A percentile compares a stretch with the other conserved stretches of the same genome.
These are phyloP conservation scores for Dothideomycetes sp. DNA, from an alignment of 2,329 filamentous ascomycete species.

Conservation along the genomic window DNA sequence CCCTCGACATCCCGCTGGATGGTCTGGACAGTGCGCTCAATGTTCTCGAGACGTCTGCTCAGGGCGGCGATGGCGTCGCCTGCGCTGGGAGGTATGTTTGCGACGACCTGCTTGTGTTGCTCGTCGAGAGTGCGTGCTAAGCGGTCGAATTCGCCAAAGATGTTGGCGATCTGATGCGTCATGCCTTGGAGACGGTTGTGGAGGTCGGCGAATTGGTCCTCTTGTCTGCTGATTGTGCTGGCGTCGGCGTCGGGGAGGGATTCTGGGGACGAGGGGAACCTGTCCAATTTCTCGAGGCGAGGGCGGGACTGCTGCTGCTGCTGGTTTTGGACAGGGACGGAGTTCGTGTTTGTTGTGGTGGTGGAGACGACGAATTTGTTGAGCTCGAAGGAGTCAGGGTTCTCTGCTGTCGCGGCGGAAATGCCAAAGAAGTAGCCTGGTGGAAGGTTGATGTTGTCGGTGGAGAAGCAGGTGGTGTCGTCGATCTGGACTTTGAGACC, in stretches of 20 bases:
- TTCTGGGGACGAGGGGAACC: slow-evolving; percentile 32
- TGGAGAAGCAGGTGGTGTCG: slow-evolving; percentile 71
- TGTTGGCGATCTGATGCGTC: slow-evolving; percentile 54
- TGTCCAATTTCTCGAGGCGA: slow-evolving; percentile 15
- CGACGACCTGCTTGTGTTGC: slow-evolving; percentile 43
- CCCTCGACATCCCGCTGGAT: slow-evolving; percentile 44
- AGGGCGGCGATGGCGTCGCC: slow-evolving; percentile 11
- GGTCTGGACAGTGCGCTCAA: slow-evolving; percentile 39
- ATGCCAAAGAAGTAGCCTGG: slow-evolving; percentile 74
- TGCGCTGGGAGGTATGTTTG: slow-evolving; percentile 2
- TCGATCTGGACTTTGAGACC: slow-evolving; percentile 73
- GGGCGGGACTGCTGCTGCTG: slow-evolving; percentile 20
- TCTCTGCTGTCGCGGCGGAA: slow-evolving; percentile 79
- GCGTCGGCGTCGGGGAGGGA: slow-evolving; percentile 25
- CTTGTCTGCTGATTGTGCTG: slow-evolving; percentile 28
- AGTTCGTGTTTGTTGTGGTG: slow-evolving; percentile 8
- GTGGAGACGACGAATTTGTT: slow-evolving; percentile 72
- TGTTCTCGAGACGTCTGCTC: slow-evolving; percentile 38
- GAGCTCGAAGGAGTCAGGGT: slow-evolving; percentile 86
- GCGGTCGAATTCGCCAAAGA: slow-evolving; percentile 47
- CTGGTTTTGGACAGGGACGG: slow-evolving; percentile 18
- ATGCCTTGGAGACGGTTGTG: slow-evolving; percentile 71
- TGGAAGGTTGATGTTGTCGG: slow-evolving; percentile 64
- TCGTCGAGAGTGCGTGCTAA: slow-evolving; percentile 43
- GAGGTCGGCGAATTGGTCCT: slow-evolving; percentile 68